Evolutionary conservation across 2,329 filamentous ascomycete genomes (phyloP).

Genomic region (Calcarisporium arbuscula): DNA sequence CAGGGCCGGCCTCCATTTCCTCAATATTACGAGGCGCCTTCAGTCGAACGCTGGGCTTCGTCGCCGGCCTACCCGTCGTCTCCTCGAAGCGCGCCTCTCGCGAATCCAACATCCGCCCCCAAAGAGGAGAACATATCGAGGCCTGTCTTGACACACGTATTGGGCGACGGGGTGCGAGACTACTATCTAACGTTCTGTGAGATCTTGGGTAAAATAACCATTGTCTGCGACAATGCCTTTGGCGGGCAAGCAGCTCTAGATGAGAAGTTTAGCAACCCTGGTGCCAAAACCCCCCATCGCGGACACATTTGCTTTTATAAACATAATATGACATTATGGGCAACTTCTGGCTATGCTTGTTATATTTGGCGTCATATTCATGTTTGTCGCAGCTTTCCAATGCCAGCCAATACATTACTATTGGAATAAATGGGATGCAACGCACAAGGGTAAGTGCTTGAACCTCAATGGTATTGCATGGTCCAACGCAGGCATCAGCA

Average conservation of each 20-base stretch:
- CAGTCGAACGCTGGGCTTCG: conserved; percentile 38
- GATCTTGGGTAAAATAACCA: conserved; percentile 89
- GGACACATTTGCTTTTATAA: conserved; percentile 92
- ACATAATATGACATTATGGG: too few species aligned
- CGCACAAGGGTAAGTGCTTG: conserved; percentile 28
- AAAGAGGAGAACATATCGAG: conserved; percentile 62
- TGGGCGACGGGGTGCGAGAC: conserved; percentile 73
- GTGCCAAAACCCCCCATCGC: conserved; percentile 92
- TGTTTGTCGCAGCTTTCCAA: conserved; percentile 25
- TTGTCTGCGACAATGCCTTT: conserved; percentile 95
- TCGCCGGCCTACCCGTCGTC: conserved; percentile 45
- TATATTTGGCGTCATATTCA: conserved; percentile 21
- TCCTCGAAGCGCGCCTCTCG: conserved; percentile 20
- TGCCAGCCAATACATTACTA: conserved; percentile 30
- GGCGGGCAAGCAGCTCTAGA: conserved; percentile 92
- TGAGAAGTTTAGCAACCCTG: conserved; percentile 83
- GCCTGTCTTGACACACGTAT: conserved; percentile 52
- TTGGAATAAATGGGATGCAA: conserved; percentile 33
- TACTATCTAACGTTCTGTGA: conserved; percentile 91
- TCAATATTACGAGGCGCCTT: conserved; percentile 46
- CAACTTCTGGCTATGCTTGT: too few species aligned
- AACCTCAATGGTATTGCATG: conserved; percentile 29
- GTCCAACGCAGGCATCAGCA: conserved; percentile 31
- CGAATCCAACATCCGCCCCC: conserved; percentile 17
- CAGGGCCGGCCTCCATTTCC: conserved; percentile 78